Conservation (phyloP, 345 rosid genomes). For the Adansonia digitata region DNA sequence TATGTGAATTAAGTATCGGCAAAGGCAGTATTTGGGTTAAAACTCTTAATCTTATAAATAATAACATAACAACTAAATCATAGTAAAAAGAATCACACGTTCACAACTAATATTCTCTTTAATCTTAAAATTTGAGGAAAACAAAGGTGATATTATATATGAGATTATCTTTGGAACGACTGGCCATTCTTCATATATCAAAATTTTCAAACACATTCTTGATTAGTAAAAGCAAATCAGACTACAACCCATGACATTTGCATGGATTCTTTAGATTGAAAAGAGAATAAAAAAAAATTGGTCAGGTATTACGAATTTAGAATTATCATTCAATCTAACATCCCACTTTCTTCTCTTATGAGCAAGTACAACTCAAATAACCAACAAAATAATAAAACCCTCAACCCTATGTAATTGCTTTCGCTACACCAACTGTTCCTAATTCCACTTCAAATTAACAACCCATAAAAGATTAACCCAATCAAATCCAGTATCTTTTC, state of each 20-base stretch:
- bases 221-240: not conserved
- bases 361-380: not conserved
- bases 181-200: not conserved
- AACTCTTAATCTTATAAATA: not conserved
- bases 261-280: not conserved
- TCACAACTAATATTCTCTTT: not conserved
- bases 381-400: not conserved
- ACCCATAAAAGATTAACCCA: not conserved
- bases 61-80: not conserved
- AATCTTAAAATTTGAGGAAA: not conserved
- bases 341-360: not conserved
- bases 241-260: not conserved
- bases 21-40: not conserved
- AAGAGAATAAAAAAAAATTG: not conserved
- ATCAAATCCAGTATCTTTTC: not conserved
- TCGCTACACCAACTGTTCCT: not conserved
- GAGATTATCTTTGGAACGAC: not conserved
- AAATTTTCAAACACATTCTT: not conserved
- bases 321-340: not conserved
- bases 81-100: not conserved
- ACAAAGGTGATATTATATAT: not conserved
- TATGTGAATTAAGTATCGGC: not conserved
- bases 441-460: slow-evolving; percentile 1
- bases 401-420: not conserved
- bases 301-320: too few species aligned